Base-by-base conservation (phyloP, 2,329 filamentous ascomycete species). In the Ophiocordyceps unilateralis region DNA sequence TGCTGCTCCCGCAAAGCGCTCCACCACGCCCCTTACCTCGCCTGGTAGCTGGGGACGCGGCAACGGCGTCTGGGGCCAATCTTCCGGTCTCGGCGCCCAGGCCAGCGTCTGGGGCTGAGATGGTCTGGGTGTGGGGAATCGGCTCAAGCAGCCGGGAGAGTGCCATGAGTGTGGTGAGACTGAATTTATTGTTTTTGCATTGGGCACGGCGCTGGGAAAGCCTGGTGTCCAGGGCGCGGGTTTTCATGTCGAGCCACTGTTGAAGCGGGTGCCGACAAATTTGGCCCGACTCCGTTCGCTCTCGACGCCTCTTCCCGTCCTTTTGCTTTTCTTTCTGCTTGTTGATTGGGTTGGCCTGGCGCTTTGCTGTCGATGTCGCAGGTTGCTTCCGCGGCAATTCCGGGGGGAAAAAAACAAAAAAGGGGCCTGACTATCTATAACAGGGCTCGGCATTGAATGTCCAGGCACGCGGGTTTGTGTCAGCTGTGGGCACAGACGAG, bases 21-120 rank as follows among this genome's bases (percentile, higher is more conserved):
- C 88, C 0, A 93, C 85, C 8, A 93, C 88, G 3, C 88, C 89
- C 43, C 72, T 94, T 24, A 80, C 87, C n/a, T 93, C 87, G n/a
- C 87, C 88, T 12, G 69, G 80, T 17, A 76, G 78, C 46, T 94
- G 88, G 88, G 79, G 83, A 44, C 81, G 78, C 56, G 81, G 83
- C 50, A 81, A 79, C 50, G 81, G 79, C 34, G 84, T 89, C 39
- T 94, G 88, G 88, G 83, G 86, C 46, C 81, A 79, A 55, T 85
- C 83, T 55, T 83, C 79, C 50, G 76, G 78, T 41, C 77, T 93
- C 47, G 84, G 87, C 50, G 83, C 88, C 47, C 86, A 93, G 60
- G 87, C 88, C 50, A 93, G 86, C 50, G 89, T 95, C 52, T 96
- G 88, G 88, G 88, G 88, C 53, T 95, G 79, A 43, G 23, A 10